Conservation (phyloP, 768 basidiomycete species). For the Leccinum boreale region DNA sequence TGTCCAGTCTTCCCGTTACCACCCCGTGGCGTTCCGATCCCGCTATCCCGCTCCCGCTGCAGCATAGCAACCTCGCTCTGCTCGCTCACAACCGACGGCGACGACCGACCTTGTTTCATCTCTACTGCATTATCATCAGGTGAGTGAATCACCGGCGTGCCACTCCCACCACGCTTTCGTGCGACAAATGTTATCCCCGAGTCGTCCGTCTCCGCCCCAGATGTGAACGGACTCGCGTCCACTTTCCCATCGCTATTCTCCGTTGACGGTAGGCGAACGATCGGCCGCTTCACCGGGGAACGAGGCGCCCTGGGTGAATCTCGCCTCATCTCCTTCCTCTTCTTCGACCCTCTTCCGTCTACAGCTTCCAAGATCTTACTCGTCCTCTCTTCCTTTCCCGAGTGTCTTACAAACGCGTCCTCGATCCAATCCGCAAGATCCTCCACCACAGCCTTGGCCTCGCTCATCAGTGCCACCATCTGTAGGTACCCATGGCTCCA, state of each 20-base stretch:
- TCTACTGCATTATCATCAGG: slow-evolving; percentile 17
- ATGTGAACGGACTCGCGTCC: slow-evolving; percentile 33
- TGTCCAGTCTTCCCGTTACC: slow-evolving; percentile 51
- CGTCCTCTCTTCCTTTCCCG: slow-evolving; percentile 26
- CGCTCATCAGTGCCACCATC: slow-evolving; percentile 85
- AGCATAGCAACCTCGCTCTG: neutral
- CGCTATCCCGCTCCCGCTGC: slow-evolving; percentile 26
- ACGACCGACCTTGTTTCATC: slow-evolving; percentile 17
- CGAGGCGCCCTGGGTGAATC: slow-evolving; percentile 21
- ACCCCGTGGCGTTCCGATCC: slow-evolving; percentile 23
- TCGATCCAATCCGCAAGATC: slow-evolving; percentile 92
- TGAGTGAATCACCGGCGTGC: slow-evolving; percentile 22
- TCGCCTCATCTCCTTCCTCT: slow-evolving; percentile 22
- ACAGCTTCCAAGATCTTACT: slow-evolving; percentile 17
- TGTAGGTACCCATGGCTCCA: slow-evolving; percentile 98
- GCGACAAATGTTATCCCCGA: slow-evolving; percentile 69
- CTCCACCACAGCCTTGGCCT: slow-evolving; percentile 73
- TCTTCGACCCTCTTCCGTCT: slow-evolving; percentile 20
- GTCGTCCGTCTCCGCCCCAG: slow-evolving; percentile 69
- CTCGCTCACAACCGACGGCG: slow-evolving; percentile 9
- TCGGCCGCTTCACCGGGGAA: slow-evolving; percentile 22
- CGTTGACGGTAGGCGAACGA: neutral
- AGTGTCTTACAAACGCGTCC: slow-evolving; percentile 55
- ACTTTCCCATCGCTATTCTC: slow-evolving; percentile 10
- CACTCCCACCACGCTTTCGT: slow-evolving; percentile 40